Base-by-base conservation (phyloP, 2,329 filamentous ascomycete species). In the Amylocarpus encephaloides region DNA sequence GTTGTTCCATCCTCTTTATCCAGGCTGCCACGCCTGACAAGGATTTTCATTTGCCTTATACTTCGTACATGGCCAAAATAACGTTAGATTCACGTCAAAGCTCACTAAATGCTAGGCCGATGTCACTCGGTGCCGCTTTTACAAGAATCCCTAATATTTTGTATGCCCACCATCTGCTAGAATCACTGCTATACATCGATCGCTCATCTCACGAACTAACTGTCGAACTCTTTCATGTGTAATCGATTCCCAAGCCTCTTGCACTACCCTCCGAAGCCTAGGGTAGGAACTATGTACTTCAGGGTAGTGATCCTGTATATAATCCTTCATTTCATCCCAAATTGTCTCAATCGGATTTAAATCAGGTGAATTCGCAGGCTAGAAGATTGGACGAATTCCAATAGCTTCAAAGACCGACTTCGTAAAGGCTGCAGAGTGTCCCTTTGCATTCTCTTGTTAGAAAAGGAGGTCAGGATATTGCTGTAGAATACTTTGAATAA, bases 311-410 rank as follows among this genome's bases (percentile, higher is more conserved):
- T 49, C 33, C 36, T 58, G 44, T 34, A 55, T 55, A 50, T 57
- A 55, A 13, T 58, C 48, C 48, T 60, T 59, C 36, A 56, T 57
- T 16, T 39, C 16, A 50, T 58, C 19, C 57, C 48, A 57, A 15
- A 59, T 32, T 15, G 42, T 55, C 46, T 60, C 49, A 39, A 58
- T 60, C 22, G 49, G 54, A 34, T 50, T 57, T 9, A 58, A 49
- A 48, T 58, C 53, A 29, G 54, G 54, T 12, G 50, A 58, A 29
- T 43, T 33, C 2, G 46, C 12, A 19, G 52, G 56, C 54, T 33
- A 60, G 4, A 40, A 6, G 13, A 58, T 57, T 34, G 18, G 18
- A 22, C 15, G 33, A 49, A 54, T 39, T n/a, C n/a, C n/a, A n/a
- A n/a, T n/a, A n/a, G n/a, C n/a, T n/a, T n/a, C n/a, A n/a, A n/a